Evolutionary conservation across 2,329 filamentous ascomycete species (phyloP), one percentile per base, ranked within the genome.

Genomic region (Akanthomyces lecanii): DNA sequence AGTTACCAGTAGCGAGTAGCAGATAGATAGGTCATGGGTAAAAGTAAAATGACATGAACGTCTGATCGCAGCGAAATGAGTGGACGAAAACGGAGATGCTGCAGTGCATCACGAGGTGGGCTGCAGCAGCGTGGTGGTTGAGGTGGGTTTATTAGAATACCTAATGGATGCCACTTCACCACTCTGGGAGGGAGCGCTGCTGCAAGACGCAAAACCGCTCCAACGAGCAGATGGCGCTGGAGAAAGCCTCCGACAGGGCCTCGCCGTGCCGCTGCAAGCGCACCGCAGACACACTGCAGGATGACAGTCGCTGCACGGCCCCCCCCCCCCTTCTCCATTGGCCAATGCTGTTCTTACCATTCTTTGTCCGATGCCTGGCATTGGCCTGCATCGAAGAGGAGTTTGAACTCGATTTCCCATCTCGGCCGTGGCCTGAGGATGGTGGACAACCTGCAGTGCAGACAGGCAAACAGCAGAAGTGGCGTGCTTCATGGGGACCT

Each of bases 41-140:
- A 25, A 28, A 48, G 45, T 23, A 25, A 48, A 48, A 48, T 48
- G 45, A 48, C 45, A 48, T 48, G 45, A 48, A 48, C 45, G 45
- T 48, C 45, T 48, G 45, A 48, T 48, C 45, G 45, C 45, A 16
- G 45, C 21, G 45, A 54, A 54, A 40, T 54, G 52, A 54, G 52
- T 53, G 51, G 25, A 16, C 33, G 45, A 16, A 47, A 44, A 44
- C 11, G 45, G 45, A 47, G 25, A 28, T 53, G 51, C 33, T 23
- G 51, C 33, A 36, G 51, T 30, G 33, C n/a, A 53, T 53, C 51
- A 53, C 51, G 51, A 38, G 51, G 33, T 21, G 45, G 45, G 23
- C 45, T 47, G 45, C 12, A 23, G 21, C 45, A 47, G 45, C 40
- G 45, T 47, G 45, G 23, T 47, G 44, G 5, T 25, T n/a, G 44